These are phyloP conservation scores for Aspergillus piperis DNA, from an alignment of 2,329 filamentous ascomycete genomes.

Conservation along the genomic window DNA sequence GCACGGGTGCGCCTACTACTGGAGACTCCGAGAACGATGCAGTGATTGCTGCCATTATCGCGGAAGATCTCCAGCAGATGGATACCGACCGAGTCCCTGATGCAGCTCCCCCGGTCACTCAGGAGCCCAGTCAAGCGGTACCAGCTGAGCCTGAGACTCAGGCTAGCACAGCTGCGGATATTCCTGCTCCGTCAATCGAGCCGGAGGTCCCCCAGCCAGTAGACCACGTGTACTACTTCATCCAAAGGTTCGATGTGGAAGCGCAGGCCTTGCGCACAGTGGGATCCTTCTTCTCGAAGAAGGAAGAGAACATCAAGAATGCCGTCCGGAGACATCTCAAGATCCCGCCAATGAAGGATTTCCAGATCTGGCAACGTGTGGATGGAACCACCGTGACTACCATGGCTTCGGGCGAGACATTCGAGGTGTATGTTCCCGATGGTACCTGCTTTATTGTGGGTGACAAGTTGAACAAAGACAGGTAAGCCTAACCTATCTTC, in stretches of 20 bases:
- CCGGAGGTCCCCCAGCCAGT: slow-evolving; percentile 29
- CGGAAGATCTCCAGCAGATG: slow-evolving; percentile 29
- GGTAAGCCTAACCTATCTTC: slow-evolving; percentile 29
- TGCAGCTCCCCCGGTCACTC: slow-evolving; percentile 1
- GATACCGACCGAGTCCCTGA: slow-evolving; percentile 18
- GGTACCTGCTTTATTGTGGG: slow-evolving; percentile 46
- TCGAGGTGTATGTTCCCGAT: slow-evolving; percentile 38
- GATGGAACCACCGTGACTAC: slow-evolving; percentile 39
- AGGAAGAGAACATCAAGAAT: slow-evolving; percentile 43
- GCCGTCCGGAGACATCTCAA: slow-evolving; percentile 43
- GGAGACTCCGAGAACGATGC: slow-evolving; percentile 25
- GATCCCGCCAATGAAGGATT: slow-evolving; percentile 41
- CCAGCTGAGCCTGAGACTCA: slow-evolving; percentile 19
- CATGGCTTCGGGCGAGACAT: slow-evolving; percentile 37
- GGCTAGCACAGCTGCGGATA: slow-evolving; percentile 16
- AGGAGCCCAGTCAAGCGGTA: slow-evolving; percentile 7
- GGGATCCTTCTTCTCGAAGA: slow-evolving; percentile 46
- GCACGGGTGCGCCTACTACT: not conserved
- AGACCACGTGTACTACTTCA: slow-evolving; percentile 48
- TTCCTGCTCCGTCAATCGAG: slow-evolving; percentile 14
- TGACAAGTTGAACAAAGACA: slow-evolving; percentile 41
- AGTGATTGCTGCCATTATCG: slow-evolving; percentile 33
- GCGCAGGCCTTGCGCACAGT: slow-evolving; percentile 44
- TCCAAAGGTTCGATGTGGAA: slow-evolving; percentile 56
- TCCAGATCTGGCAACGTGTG: slow-evolving; percentile 48